Conservation (phyloP, 495 filamentous ascomycete genomes). For the Jackrogersella minutella region DNA sequence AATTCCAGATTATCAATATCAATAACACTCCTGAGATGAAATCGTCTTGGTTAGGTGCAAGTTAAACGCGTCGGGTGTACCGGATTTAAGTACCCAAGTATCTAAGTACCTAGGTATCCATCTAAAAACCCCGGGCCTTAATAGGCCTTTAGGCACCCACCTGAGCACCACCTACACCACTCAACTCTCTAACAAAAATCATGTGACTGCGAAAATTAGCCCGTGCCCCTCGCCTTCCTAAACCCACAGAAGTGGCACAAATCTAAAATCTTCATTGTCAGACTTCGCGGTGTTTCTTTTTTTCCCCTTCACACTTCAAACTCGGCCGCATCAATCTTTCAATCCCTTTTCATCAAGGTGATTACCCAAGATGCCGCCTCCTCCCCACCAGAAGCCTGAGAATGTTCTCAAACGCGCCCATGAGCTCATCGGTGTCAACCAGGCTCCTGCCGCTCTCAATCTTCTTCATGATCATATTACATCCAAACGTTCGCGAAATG, state of each 20-base stretch:
- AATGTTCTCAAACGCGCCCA: conserved; percentile 98
- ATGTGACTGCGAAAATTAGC: conserved; percentile 43
- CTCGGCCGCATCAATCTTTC: conserved; percentile 42
- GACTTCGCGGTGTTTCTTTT: conserved; percentile 32
- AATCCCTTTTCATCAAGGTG: conserved; percentile 41
- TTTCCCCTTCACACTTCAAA: conserved; percentile 29
- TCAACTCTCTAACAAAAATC: no score
- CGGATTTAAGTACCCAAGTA: conserved; percentile 9
- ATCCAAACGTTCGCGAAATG: conserved; percentile 96
- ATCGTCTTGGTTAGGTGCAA: no score
- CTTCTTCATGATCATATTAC: conserved; percentile 99
- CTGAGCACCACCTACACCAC: no score
- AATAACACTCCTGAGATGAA: no score
- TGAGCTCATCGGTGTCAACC: conserved; percentile 97
- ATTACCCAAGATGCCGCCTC: conserved; percentile 75
- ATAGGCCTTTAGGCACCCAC: no score
- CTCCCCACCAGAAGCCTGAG: conserved; percentile 96
- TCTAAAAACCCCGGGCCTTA: not conserved
- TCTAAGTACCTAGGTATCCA: conserved; percentile 2
- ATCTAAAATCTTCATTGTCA: conserved; percentile 43
- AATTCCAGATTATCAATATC: no score
- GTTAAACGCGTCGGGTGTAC: conserved; percentile 15
- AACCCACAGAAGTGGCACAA: conserved; percentile 47
- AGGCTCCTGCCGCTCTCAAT: conserved; percentile 87
- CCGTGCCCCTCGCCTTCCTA: conserved; percentile 46